Percentiles rank a stretch among this genome's conserved stretches.
Conservation (phyloP, 208 protist genomes). For the Naegleria lovaniensis region DNA sequence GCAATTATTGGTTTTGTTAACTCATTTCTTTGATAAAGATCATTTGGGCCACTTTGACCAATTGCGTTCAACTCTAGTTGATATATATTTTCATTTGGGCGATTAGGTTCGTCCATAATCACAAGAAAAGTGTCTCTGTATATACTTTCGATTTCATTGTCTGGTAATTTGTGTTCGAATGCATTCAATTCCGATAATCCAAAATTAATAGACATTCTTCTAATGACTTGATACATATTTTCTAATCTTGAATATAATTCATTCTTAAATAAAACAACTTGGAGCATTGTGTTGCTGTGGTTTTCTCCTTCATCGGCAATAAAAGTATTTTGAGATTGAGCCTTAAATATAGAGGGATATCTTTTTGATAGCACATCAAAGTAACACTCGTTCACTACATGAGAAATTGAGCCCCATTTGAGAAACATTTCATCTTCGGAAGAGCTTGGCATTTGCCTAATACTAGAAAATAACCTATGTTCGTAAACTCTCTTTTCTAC, state of each 20-base stretch:
- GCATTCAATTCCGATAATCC: background rate
- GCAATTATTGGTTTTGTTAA: constrained; percentile 14
- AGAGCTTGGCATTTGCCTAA: background rate
- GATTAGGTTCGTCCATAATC: background rate
- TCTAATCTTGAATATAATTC: background rate
- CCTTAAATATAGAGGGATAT: background rate
- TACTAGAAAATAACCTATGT: constrained; percentile 20
- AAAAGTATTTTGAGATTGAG: background rate
- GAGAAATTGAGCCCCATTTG: constrained; percentile 21
- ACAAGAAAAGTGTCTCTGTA: background rate
- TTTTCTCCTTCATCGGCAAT: background rate
- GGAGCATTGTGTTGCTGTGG: background rate
- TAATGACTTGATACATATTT: constrained; percentile 14
- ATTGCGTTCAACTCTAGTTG: constrained; percentile 2
- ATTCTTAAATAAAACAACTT: constrained; percentile 16
- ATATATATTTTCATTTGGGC: constrained; percentile 11
- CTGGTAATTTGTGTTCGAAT: background rate
- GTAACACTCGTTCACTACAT: background rate
- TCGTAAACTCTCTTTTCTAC: background rate
- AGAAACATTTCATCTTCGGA: constrained; percentile 17
- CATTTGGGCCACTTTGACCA: background rate
- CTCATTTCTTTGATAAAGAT: constrained; percentile 6
- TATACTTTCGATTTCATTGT: background rate
- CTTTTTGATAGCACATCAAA: constrained; percentile 10
- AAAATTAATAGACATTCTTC: background rate